Percentiles rank a stretch among this genome's conserved stretches.
Conservation (phyloP, 1,139 yeast species). For the Taphrina confusa region DNA sequence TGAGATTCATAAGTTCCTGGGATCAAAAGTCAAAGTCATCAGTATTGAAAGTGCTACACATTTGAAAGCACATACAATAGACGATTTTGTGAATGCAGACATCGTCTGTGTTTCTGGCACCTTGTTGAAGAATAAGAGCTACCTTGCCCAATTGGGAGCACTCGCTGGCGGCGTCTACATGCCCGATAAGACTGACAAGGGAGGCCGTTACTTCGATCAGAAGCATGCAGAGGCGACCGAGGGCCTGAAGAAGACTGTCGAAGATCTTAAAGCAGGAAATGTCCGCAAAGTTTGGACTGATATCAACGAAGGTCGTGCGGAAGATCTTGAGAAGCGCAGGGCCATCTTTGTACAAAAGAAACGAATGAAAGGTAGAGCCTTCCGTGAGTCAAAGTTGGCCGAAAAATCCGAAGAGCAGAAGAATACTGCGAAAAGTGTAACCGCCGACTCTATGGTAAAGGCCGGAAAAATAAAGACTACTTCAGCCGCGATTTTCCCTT, state of each 20-base stretch:
- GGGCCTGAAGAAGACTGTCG: conserved; percentile 2
- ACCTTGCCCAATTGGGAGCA: conserved; percentile 31
- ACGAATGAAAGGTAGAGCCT: conserved; percentile 14
- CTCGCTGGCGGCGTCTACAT: conserved; percentile 33
- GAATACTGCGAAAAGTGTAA: neutral
- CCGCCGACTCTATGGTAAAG: too few relatives aligned
- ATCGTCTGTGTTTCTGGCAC: conserved; percentile 34
- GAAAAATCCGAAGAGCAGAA: neutral
- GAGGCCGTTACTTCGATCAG: conserved; percentile 34
- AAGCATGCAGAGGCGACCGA: conserved; percentile 30
- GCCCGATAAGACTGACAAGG: conserved; percentile 30
- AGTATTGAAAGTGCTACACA: conserved; percentile 7
- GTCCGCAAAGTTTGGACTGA: conserved; percentile 11
- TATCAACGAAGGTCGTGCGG: conserved; percentile 18
- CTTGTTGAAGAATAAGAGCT: conserved; percentile 22
- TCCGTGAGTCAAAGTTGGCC: conserved; percentile 9
- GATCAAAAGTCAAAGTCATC: conserved; percentile 16
- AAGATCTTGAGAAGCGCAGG: conserved; percentile 8
- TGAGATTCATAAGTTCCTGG: conserved; percentile 33
- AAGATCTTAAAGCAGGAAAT: conserved; percentile 19
- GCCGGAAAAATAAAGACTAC: too few relatives aligned
- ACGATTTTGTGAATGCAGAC: conserved; percentile 30
- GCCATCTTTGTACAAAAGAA: neutral
- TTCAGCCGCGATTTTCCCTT: neutral
- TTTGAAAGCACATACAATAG: conserved; percentile 25